Percentiles rank a stretch among this genome's conserved stretches.
phyloP scores from a whole-genome alignment of 2,329 filamentous ascomycete species.

The Periconia sp. region DNA sequence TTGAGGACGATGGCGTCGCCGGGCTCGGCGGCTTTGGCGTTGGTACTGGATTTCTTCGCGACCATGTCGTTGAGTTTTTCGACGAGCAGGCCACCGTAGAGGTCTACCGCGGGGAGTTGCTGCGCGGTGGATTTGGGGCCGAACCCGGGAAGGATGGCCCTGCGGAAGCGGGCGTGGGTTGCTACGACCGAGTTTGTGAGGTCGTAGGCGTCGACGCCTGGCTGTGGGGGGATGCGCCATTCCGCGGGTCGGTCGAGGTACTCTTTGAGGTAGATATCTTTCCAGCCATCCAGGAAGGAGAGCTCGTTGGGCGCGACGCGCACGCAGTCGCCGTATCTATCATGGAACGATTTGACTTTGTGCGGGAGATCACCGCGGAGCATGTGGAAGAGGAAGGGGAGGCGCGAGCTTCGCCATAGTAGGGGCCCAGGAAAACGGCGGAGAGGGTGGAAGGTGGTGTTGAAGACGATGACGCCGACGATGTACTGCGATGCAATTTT shows the following conservation, averaged over 20 bases:
- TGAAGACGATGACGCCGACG: too few species aligned
- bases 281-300: conserved; percentile 41
- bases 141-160: too few species aligned
- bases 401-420: conserved; percentile 24
- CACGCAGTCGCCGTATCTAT: conserved; percentile 42
- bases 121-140: too few species aligned
- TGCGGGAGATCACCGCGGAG: conserved; percentile 19
- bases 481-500: too few species aligned
- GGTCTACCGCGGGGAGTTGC: too few species aligned
- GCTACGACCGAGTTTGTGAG: too few species aligned
- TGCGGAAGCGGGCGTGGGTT: too few species aligned
- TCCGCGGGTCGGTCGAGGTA: conserved; percentile 34
- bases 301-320: conserved; percentile 42
- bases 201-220: conserved; percentile 34
- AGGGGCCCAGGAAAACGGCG: conserved; percentile 44
- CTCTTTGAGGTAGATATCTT: conserved; percentile 47
- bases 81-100: too few species aligned
- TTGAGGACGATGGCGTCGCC: too few species aligned
- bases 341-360: conserved; percentile 33
- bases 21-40: too few species aligned
- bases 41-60: too few species aligned
- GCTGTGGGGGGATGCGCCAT: conserved; percentile 34
- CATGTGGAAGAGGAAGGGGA: conserved; percentile 21
- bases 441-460: conserved; percentile 43
- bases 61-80: too few species aligned